phyloP scores from a whole-genome alignment of 306 rosid species.

The Begonia masoniana region DNA sequence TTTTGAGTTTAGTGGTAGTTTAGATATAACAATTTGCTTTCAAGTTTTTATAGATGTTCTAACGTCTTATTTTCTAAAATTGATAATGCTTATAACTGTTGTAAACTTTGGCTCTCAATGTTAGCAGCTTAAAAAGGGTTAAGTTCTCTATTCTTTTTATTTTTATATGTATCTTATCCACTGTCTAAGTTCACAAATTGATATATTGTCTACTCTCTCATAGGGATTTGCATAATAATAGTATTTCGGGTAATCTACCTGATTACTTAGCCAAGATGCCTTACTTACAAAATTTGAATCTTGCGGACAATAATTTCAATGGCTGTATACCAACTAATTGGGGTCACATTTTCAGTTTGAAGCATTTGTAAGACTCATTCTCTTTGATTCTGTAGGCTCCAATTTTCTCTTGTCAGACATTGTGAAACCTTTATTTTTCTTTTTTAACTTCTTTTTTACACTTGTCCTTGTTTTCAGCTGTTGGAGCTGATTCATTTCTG shows the following conservation, averaged over 20 bases:
- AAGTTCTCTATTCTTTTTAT: not conserved
- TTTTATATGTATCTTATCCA: not conserved
- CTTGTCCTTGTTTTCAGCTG: not conserved
- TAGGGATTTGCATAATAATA: constrained; percentile 81
- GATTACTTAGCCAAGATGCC: constrained; percentile 62
- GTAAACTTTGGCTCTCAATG: no score
- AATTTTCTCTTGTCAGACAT: not conserved
- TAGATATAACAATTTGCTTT: no score
- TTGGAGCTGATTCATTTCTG: not conserved
- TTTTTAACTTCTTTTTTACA: no score
- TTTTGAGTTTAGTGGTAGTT: no score
- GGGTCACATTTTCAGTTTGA: constrained; percentile 56
- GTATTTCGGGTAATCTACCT: constrained; percentile 56
- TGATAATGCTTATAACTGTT: no score
- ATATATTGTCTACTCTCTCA: constrained; percentile 1
- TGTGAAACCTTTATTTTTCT: no score
- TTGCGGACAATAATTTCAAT: constrained; percentile 49
- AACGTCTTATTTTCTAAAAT: no score
- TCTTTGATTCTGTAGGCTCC: constrained; percentile 7
- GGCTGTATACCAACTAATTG: constrained; percentile 58
- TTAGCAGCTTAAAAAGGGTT: no score
- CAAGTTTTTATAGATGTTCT: no score
- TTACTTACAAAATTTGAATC: constrained; percentile 59
- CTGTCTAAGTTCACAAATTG: not conserved
- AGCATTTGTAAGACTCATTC: constrained; percentile 57